These are phyloP conservation scores for Amaranthus palmeri DNA, from an alignment of 148 eudicot species.

Conservation along the genomic window DNA sequence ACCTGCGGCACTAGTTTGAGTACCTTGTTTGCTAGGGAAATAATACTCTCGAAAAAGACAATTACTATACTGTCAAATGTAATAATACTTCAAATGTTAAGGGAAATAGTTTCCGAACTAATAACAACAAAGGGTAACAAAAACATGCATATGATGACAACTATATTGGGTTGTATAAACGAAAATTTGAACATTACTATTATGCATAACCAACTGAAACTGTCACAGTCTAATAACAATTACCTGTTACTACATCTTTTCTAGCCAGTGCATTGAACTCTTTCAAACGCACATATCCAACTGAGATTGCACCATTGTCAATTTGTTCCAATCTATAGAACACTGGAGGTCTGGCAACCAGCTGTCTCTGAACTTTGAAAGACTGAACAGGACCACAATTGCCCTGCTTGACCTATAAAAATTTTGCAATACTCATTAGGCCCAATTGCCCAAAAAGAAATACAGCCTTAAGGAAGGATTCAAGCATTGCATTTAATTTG, in stretches of 20 bases:
- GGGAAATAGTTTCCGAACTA: neutral
- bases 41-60: neutral
- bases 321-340: conserved; percentile 72
- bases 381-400: conserved; percentile 81
- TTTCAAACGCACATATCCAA: conserved; percentile 88
- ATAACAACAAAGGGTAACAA: neutral
- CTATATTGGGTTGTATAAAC: neutral
- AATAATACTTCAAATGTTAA: neutral
- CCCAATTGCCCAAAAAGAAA: neutral
- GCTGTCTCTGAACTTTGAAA: conserved; percentile 70
- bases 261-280: conserved; percentile 97
- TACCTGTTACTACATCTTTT: conserved; percentile 92
- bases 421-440: neutral
- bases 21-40: neutral
- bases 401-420: conserved; percentile 77
- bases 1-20: neutral
- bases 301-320: conserved; percentile 48
- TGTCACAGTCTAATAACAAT: neutral
- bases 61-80: too few relatives aligned
- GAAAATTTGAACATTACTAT: neutral
- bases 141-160: neutral
- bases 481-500: neutral
- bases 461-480: neutral
- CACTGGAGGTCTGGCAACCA: conserved; percentile 80
- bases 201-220: neutral